phyloP scores from a whole-genome alignment of 2,329 filamentous ascomycete species.

The Cladosporium cucumerinum region DNA sequence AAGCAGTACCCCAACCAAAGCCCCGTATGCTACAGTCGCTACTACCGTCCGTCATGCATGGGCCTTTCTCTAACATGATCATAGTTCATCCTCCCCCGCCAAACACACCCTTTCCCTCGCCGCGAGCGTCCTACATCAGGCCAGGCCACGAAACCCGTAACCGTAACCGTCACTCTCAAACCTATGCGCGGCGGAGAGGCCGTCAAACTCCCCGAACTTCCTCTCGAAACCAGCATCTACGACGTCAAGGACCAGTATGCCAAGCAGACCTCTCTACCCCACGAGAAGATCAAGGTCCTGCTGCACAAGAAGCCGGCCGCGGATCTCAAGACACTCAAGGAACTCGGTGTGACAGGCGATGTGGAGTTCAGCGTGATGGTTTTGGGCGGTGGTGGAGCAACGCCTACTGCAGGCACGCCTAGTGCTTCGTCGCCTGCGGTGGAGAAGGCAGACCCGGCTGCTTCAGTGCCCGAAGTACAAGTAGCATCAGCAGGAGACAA shows the following conservation, averaged over 20 bases:
- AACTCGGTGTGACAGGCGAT: slow-evolving; percentile 45
- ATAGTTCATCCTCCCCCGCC: slow-evolving; percentile 69
- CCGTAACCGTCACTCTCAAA: slow-evolving; percentile 60
- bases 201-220: slow-evolving; percentile 59
- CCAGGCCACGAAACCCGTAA: slow-evolving; percentile 43
- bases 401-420: slow-evolving; percentile 31
- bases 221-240: slow-evolving; percentile 69
- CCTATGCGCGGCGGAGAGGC: slow-evolving; percentile 71
- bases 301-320: slow-evolving; percentile 79
- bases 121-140: slow-evolving; percentile 37
- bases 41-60: neutral
- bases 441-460: slow-evolving; percentile 38
- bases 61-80: neutral
- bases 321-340: slow-evolving; percentile 34
- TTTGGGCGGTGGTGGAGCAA: slow-evolving; percentile 55
- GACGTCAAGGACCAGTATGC: slow-evolving; percentile 73
- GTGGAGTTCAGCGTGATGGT: slow-evolving; percentile 87
- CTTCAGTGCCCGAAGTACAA: slow-evolving; percentile 19
- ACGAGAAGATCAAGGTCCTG: slow-evolving; percentile 82
- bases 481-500: slow-evolving; percentile 20
- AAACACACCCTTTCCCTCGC: slow-evolving; percentile 53
- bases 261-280: slow-evolving; percentile 58
- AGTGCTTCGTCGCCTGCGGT: slow-evolving; percentile 40
- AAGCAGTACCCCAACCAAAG: slow-evolving; percentile 70
- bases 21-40: slow-evolving; percentile 57